phyloP scores from a whole-genome alignment of 345 rosid genomes.

The Eucalyptus sp. region DNA sequence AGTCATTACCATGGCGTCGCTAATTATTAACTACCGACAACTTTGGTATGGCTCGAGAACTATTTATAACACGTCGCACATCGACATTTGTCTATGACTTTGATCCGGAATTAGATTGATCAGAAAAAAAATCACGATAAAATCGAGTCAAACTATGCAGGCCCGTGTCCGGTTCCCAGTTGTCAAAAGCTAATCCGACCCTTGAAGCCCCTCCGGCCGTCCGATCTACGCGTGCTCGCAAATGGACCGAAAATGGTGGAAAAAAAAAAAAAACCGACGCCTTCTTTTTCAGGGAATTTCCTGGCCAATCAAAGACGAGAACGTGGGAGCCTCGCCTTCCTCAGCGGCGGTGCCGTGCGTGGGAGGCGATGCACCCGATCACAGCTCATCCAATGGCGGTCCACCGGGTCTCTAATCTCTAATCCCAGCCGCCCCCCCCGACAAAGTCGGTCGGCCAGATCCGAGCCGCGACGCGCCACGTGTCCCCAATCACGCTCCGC shows the following conservation, averaged over 20 bases:
- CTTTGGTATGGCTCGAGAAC: rapidly evolving
- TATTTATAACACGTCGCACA: not conserved
- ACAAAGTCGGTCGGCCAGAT: not conserved
- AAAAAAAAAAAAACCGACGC: not conserved
- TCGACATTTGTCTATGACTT: not conserved
- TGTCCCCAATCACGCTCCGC: not conserved
- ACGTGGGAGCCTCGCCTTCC: not conserved
- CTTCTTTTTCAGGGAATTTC: not conserved
- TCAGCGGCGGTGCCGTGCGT: not conserved
- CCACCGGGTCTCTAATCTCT: not conserved
- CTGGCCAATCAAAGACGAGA: not conserved
- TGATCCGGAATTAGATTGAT: not conserved
- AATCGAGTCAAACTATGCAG: not conserved
- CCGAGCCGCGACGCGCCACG: not conserved
- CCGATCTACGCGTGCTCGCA: not conserved
- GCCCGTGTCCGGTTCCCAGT: not conserved
- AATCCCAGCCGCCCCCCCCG: not conserved
- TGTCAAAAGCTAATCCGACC: not conserved
- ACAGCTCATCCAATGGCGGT: not conserved
- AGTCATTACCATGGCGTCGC: rapidly evolving
- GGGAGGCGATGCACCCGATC: not conserved
- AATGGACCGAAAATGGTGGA: not conserved
- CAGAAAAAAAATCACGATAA: not conserved
- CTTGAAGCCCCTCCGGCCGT: not conserved
- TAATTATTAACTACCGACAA: not conserved